phyloP scores from a whole-genome alignment of 768 basidiomycete species.

The Heimioporus sp. region DNA sequence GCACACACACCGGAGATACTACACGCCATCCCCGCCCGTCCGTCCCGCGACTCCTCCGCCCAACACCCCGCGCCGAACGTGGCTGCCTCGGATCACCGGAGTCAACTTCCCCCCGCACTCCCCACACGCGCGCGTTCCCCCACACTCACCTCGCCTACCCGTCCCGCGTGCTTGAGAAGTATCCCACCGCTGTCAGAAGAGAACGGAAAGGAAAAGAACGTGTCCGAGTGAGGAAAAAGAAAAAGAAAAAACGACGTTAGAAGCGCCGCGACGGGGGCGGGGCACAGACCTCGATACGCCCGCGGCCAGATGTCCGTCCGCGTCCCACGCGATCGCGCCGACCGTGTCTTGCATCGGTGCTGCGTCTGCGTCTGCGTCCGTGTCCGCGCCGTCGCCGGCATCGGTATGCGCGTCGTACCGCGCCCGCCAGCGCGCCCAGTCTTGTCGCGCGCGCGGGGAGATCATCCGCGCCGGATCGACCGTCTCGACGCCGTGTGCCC shows the following conservation, averaged over 20 bases:
- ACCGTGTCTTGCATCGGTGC: constrained; percentile 71
- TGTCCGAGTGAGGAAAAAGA: no score
- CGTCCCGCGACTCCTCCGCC: constrained; percentile 42
- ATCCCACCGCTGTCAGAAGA: constrained; percentile 85
- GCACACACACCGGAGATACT: constrained; percentile 54
- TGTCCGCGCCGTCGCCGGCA: no score
- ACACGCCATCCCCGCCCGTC: constrained; percentile 49
- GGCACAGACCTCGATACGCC: constrained; percentile 66
- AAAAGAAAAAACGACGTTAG: no score
- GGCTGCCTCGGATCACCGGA: constrained; percentile 49
- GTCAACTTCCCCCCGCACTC: no score
- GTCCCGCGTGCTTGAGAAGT: constrained; percentile 71
- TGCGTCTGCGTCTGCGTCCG: no score
- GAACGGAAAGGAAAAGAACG: not conserved
- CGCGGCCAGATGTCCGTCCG: constrained; percentile 49
- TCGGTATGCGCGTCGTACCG: constrained; percentile 31
- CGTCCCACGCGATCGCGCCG: constrained; percentile 65
- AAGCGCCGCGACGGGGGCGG: no score
- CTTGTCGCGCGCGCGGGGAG: constrained; percentile 43
- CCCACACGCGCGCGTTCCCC: no score
- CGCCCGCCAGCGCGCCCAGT: constrained; percentile 63
- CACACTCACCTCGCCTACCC: constrained; percentile 77
- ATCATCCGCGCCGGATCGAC: constrained; percentile 49
- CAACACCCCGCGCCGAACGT: constrained; percentile 76
- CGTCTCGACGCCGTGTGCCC: constrained; percentile 23